Evolutionary conservation across 139 green algal species (phyloP), one percentile per base, ranked within the genome.

Genomic region (Yamagishiella unicocca): DNA sequence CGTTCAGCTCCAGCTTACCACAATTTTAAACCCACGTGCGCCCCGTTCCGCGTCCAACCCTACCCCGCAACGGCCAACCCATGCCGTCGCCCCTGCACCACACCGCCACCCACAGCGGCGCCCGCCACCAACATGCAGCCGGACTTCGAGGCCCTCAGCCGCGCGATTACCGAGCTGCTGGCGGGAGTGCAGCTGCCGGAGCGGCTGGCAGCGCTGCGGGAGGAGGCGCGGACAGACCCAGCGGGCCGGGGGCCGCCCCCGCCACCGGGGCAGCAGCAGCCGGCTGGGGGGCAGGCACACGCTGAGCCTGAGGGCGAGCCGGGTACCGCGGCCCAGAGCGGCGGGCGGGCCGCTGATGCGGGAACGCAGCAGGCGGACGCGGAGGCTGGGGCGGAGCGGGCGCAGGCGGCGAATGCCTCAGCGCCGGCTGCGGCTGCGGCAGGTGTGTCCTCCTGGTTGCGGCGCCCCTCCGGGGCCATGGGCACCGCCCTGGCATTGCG

Each of bases 71-170:
- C n/a, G n/a, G n/a, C 45, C 54, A 35, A 25, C 12, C 29, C 64
- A 5, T 50, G 61, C 43, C n/a, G 64, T 40, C 19, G 27, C 53
- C 35, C 31, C 31, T 54, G 19, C 76, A 75, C n/a, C 50, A 0
- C 40, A 8, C n/a, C 6, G 6, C 24, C 86, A 90, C 81, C 43
- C 71, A 74, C 74, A 14, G 27, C 55, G 12, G 21, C 81, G 31
- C 38, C 77, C 29, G 74, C 25, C 79, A 0, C 77, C 29, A 81
- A 35, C 79, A 0, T 46, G 40, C 61, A 75, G 62, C 37, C 61
- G 0, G 79, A 85, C 27, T 85, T 85, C 38, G 79, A 73, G 79
- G n/a, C 82, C 27, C 75, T 91, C n/a, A 87, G 73, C 25, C 68
- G 87, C 21, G 78, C 62, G 0, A 24, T 87, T 2, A 67, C 75